phyloP scores from a whole-genome alignment of 768 basidiomycete species.

The Gloeostereum incarnatum region DNA sequence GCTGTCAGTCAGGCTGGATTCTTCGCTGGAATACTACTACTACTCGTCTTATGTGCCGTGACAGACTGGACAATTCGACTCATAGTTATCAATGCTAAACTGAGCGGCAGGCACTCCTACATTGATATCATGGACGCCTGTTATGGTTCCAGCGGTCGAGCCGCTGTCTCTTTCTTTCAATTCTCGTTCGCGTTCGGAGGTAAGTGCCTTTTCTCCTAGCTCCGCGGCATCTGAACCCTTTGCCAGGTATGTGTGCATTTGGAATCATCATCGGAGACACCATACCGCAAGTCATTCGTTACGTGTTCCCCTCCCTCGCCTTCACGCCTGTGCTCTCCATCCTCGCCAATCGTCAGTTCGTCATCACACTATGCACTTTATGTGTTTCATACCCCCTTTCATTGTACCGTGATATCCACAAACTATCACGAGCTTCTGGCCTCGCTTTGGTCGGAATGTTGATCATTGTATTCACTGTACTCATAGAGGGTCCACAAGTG shows the following conservation, averaged over 20 bases:
- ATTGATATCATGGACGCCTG: constrained; percentile 92
- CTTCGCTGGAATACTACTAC: constrained; percentile 74
- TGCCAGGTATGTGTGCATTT: constrained; percentile 93
- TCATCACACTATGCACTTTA: constrained; percentile 81
- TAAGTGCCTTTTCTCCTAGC: constrained; percentile 19
- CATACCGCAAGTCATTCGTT: constrained; percentile 88
- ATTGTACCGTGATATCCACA: constrained; percentile 95
- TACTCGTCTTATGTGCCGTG: constrained; percentile 69
- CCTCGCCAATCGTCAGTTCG: constrained; percentile 79
- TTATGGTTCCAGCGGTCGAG: constrained; percentile 86
- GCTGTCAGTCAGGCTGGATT: constrained; percentile 94
- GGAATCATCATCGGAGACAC: constrained; percentile 98
- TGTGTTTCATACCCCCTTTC: constrained; percentile 92
- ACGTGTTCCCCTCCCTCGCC: constrained; percentile 63
- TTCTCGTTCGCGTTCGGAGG: constrained; percentile 98
- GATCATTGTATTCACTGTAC: constrained; percentile 81
- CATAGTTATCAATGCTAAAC: constrained; percentile 92
- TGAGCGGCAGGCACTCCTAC: constrained; percentile 87
- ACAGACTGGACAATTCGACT: constrained; percentile 99
- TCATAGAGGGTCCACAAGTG: constrained; percentile 75
- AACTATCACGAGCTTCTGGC: constrained; percentile 86
- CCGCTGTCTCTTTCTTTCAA: constrained; percentile 94
- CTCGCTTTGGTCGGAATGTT: constrained; percentile 91
- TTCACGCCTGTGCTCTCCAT: constrained; percentile 66
- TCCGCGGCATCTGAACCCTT: constrained; percentile 4